Percentiles rank a stretch among this genome's conserved stretches.
Evolutionary conservation across 371 early-diverging fungal genomes (phyloP).

Genomic region (Globomyces sp.): DNA sequence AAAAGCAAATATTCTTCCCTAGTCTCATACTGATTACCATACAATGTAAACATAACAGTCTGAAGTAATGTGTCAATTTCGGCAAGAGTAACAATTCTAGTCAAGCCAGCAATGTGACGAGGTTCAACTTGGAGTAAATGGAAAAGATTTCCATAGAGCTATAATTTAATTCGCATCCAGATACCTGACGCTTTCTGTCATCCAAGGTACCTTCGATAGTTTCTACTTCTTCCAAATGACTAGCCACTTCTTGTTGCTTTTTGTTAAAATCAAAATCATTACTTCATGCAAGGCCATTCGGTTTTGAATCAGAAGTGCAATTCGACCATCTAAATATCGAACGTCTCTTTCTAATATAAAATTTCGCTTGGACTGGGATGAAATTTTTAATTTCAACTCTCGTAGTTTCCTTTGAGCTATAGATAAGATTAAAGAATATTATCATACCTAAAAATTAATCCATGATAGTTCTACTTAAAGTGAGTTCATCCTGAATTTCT

Average conservation of each 20-base stretch:
- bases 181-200: conserved; percentile 71
- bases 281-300: conserved; percentile 86
- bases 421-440: not conserved
- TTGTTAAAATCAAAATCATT: not conserved
- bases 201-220: conserved; percentile 68
- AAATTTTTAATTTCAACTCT: conserved; percentile 86
- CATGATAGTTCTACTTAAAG: conserved; percentile 52
- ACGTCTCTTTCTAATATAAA: conserved; percentile 93
- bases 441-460: no score
- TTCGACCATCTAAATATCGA: conserved; percentile 88
- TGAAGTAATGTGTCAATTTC: conserved; percentile 93
- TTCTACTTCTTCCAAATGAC: conserved; percentile 72
- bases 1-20: conserved; percentile 92
- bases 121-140: conserved; percentile 92
- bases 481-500: conserved; percentile 91
- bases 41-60: conserved; percentile 94
- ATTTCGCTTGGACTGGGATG: conserved; percentile 92
- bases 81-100: conserved; percentile 76
- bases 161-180: no score
- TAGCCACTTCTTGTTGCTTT: conserved; percentile 76
- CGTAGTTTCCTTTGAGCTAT: conserved; percentile 79
- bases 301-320: conserved; percentile 91
- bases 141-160: conserved; percentile 84
- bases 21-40: conserved; percentile 94
- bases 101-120: conserved; percentile 82